Evolutionary conservation across 257 asterid genomes (phyloP), one percentile per base, ranked within the genome.

Genomic region (Ballota nigra): DNA sequence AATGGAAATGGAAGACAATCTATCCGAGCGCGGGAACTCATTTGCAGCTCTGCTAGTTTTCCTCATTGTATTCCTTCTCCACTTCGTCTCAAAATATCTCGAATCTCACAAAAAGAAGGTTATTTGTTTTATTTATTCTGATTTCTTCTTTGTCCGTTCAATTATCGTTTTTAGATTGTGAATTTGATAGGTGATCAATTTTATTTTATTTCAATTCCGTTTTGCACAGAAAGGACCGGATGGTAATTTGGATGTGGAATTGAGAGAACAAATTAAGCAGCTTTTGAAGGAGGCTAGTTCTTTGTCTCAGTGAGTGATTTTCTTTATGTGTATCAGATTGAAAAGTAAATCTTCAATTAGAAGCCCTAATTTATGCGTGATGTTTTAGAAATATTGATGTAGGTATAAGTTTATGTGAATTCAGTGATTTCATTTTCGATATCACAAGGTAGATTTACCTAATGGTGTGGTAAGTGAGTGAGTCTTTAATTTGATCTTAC

Each of bases 1-100:
- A 49, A 88, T 89, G 98, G 90, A 47, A 49, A 88, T 89, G 98
- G 90, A 83, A 63, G 96, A 90, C 56, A 72, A 71, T 70, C 51
- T 74, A 71, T 74, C 80, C 68, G 84, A 78, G 66, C 80, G 72
- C 36, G 82, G 79, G 67, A 89, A 69, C 77, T 91, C 97, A 20
- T 70, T 84, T 28, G 92, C 97, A 12, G 92, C 97, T 74, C 94
- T 94, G 12, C 19, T 78, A 56, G 75, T 91, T 72, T 89, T 91
- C 88, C 47, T 84, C 78, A 74, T 89, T 66, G 96, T 93, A 9
- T 84, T 80, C 36, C 61, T 66, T 71, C 76, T 89, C 66, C 97
- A 91, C 60, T 73, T 83, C 56, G 76, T 72, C 33, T 83, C 94
- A 24, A 90, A 91, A 77, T 81, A 86, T 80, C 49, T 89, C 68